Evolutionary conservation across 768 basidiomycete species (phyloP), one percentile per base, ranked within the genome.

Genomic region (Boletus rex-veris): DNA sequence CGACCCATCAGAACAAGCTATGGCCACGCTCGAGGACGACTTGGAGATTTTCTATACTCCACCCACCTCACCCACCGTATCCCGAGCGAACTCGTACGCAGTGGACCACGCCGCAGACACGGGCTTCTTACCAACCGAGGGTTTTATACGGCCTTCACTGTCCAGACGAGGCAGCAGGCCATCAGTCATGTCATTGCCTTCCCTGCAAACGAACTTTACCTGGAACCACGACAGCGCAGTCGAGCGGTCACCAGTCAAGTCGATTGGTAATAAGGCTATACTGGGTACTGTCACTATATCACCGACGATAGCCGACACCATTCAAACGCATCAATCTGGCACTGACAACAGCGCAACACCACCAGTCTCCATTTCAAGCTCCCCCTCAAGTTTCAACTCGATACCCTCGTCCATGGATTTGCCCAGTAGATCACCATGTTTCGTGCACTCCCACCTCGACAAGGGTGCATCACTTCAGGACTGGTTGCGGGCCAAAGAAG

Each of bases 371-470:
- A 52, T 56, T 45, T 61, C 69, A 38, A 72, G 64, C 26, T 72
- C 70, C 8, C 63, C 63, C 28, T 67, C 69, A 16, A 69, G 58
- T 47, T 57, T 68, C 44, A 48, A 58, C 39, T 57, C 61, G 54
- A 58, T 65, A 60, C 58, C 69, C 52, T 53, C 57, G 45, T 51
- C 57, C 1, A 71, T 71, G 64, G 54, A 71, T 37, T n/a, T 57
- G 2, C 61, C 66, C 9, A 45, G 21, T 4, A 74, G 78, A 42
- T 93, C 91, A 0, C 94, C 94, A 10, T 97, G 92, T 67, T 96
- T 94, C 71, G 85, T 98, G 36, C 94, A 98, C 74, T 93, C 90
- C 0, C 83, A 90, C 60, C 86, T 98, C 45, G 90, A 96, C 70
- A 85, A 87, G 63, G 84, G 83, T 39, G 85, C 84, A 5, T 86